These are phyloP conservation scores for Auriscalpium microsporum DNA, from an alignment of 768 basidiomycete species.

Conservation along the genomic window DNA sequence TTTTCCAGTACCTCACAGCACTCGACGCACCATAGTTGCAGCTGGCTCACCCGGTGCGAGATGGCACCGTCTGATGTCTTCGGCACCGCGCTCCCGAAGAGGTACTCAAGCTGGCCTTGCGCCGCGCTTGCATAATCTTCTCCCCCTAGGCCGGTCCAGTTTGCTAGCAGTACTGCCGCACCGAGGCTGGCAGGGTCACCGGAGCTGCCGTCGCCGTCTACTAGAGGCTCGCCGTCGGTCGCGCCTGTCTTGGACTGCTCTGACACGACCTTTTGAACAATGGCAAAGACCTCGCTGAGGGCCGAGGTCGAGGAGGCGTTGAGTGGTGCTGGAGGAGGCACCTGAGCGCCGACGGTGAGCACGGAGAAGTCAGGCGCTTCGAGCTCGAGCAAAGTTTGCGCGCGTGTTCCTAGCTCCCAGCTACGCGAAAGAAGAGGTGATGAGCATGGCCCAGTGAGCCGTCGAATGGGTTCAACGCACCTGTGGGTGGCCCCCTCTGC, in stretches of 20 bases:
- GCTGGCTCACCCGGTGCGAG: conserved; percentile 59
- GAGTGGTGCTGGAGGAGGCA: conserved; percentile 21
- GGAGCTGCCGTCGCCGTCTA: conserved; percentile 50
- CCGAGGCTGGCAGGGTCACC: conserved; percentile 78
- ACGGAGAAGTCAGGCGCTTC: conserved; percentile 40
- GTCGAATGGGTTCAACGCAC: conserved; percentile 16
- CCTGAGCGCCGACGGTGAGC: conserved; percentile 23
- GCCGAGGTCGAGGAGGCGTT: conserved; percentile 18
- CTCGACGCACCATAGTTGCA: conserved; percentile 59
- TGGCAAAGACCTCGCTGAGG: conserved; percentile 48
- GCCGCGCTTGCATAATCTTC: conserved; percentile 59
- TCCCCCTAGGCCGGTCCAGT: conserved; percentile 41
- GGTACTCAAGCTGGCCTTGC: conserved; percentile 52
- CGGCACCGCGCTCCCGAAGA: conserved; percentile 45
- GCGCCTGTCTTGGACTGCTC: conserved; percentile 35
- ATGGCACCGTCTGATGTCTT: conserved; percentile 69
- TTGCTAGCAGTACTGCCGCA: conserved; percentile 55
- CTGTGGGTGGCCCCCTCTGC: conserved; percentile 35
- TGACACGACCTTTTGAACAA: conserved; percentile 42
- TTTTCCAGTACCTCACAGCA: neutral
- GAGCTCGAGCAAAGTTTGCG: conserved; percentile 43
- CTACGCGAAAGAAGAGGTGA: conserved; percentile 19
- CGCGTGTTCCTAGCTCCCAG: conserved; percentile 47
- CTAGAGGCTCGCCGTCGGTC: conserved; percentile 49
- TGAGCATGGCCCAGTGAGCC: neutral